Evolutionary conservation across 441 rosid species (phyloP), one percentile per base, ranked within the genome.

Genomic region (Euphorbia celastroides): DNA sequence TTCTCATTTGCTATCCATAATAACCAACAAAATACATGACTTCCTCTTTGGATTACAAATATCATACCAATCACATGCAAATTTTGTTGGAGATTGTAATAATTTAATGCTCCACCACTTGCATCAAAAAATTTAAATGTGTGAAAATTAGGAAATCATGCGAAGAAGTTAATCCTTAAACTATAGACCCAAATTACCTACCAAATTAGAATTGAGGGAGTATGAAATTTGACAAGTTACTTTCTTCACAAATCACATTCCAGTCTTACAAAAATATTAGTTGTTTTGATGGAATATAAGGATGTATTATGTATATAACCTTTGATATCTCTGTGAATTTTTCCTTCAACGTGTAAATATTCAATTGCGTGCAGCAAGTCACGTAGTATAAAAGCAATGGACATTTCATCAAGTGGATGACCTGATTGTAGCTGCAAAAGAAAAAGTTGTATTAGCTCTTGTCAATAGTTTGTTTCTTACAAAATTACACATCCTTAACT

Each of bases 311-410:
- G 26, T 30, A 36, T 32, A 57, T 20, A 70, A 92, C 99, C 99
- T 95, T 95, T 95, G 66, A 95, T 90, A 81, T 95, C 99, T 77
- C 98, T 82, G 85, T 95, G 99, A 77, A 95, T 95, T 76, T 92
- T 95, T 67, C 98, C 95, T 77, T 95, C 97, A 38, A 74, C 77
- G 75, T 95, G 99, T 69, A 95, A 86, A 81, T 95, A 95, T 72
- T 95, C 99, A 72, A 95, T 73, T 60, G 99, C 99, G 75, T 85
- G 97, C 80, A 95, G 89, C 86, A 95, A 84, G 76, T 92, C 98
- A 26, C 95, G 92, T 57, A 93, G 79, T 74, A 95, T 92, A 81
- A 80, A 95, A 60, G 87, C 88, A 77, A 92, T 95, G 75, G 99
- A 95, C 74, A 75, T 79, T 84, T 95, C 99, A 76, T 92, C 98